Conservation (phyloP, 495 filamentous ascomycete genomes). For the Entonaema liquescens region DNA sequence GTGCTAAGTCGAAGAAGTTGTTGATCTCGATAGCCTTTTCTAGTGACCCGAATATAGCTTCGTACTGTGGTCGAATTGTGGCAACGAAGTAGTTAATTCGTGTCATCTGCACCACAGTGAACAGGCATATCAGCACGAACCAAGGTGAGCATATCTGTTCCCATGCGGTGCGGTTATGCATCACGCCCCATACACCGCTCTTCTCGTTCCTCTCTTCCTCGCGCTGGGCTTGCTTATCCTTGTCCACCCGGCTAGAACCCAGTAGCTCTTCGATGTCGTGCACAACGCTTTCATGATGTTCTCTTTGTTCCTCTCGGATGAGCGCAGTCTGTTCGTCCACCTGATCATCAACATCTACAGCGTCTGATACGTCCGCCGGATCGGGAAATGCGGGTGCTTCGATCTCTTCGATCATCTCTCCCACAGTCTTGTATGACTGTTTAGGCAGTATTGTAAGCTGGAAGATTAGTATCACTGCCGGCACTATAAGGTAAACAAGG, state of each 20-base stretch:
- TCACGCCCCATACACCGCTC: constrained; percentile 85
- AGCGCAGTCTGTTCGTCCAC: constrained; percentile 68
- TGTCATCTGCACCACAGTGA: constrained; percentile 91
- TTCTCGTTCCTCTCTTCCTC: constrained; percentile 69
- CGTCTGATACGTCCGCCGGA: constrained; percentile 20
- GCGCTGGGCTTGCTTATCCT: constrained; percentile 58
- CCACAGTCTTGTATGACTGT: constrained; percentile 87
- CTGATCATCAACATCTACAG: constrained; percentile 63
- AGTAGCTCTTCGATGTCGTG: constrained; percentile 79
- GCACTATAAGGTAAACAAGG: constrained; percentile 77
- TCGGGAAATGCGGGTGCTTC: constrained; percentile 50
- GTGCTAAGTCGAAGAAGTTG: constrained; percentile 84
- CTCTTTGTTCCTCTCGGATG: constrained; percentile 68
- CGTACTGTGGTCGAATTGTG: constrained; percentile 86
- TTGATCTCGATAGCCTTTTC: constrained; percentile 74
- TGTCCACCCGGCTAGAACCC: constrained; percentile 64
- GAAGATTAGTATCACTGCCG: constrained; percentile 69
- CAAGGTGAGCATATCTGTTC: constrained; percentile 83
- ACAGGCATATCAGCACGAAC: constrained; percentile 87
- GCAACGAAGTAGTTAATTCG: constrained; percentile 98
- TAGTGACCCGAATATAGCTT: constrained; percentile 71
- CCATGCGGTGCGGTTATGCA: constrained; percentile 77
- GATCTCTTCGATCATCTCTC: constrained; percentile 79
- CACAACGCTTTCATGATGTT: constrained; percentile 72
- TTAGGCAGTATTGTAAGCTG: constrained; percentile 81